Conservation (phyloP, 208 protist species). For the Acanthamoeba royreba region DNA sequence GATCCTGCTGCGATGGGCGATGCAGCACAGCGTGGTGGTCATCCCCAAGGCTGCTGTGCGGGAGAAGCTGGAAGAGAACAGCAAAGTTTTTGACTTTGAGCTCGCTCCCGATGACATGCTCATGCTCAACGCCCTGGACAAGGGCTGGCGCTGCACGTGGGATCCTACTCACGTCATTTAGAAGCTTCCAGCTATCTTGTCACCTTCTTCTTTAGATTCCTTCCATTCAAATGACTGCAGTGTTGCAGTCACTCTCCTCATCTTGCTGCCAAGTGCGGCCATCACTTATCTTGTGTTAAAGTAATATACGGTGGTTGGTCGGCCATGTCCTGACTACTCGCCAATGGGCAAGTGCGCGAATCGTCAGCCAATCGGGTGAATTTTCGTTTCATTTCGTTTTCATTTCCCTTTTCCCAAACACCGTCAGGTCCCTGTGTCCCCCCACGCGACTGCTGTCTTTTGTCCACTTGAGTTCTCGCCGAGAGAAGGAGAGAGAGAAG, state of each 20-base stretch:
- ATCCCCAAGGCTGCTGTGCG: slow-evolving; percentile 35
- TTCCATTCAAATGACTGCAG: no score
- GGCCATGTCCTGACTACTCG: no score
- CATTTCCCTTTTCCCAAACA: no score
- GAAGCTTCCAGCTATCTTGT: neutral
- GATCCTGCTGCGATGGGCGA: slow-evolving; percentile 59
- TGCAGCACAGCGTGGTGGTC: slow-evolving; percentile 37
- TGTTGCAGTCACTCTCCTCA: neutral
- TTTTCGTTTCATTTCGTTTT: no score
- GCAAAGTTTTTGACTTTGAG: slow-evolving; percentile 31
- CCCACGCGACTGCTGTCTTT: no score
- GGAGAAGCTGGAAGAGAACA: slow-evolving; percentile 44
- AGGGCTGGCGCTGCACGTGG: slow-evolving; percentile 16
- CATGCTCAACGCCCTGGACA: neutral
- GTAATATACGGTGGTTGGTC: no score
- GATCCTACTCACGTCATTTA: neutral
- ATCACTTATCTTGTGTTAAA: neutral
- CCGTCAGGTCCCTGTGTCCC: no score
- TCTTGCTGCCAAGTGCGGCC: neutral
- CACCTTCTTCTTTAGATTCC: no score
- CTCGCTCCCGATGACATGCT: neutral
- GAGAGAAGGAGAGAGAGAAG: no score
- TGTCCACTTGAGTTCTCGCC: no score
- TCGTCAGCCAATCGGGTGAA: no score
- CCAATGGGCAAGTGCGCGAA: no score